Base-by-base conservation (phyloP, 257 asterid species). In the Cynanchum wilfordii region DNA sequence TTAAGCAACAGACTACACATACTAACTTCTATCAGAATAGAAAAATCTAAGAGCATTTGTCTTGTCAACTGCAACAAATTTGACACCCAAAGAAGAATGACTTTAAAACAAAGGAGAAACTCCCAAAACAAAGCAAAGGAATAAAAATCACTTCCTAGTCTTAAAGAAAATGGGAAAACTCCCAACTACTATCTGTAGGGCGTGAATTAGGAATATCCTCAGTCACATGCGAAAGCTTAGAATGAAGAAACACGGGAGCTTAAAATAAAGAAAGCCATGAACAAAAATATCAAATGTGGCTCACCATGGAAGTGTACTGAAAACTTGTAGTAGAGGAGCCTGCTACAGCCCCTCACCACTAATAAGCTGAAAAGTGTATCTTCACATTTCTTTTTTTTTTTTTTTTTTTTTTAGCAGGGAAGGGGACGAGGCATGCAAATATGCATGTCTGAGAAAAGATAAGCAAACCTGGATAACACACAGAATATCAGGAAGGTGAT, bases 401-500 rank as follows among this genome's bases (percentile, higher is more conserved):
- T 36, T 42, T 3, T 27, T 22, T 11, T 60, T 3, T 27, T 13
- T 62, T 0, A 0, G 63, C 4, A 24, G 65, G 50, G 22, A 16
- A 47, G 13, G 13, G 15, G 49, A 4, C 0, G 52, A 36, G 52
- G 50, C 27, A 38, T 17, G 52, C 54, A 63, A 66, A 52, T 25
- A 25, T 27, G 22, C 27, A 7, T 33, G 56, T 17, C 44, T 24
- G 59, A 57, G 70, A 58, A 64, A 30, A 58, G 55, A 64, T 24
- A 68, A 33, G 72, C 74, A 71, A 71, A 93, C 98, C 96, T 93
- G 99, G 81, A 91, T 75, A 51, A 92, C 98, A 83, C 97, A 94
- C 22, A 94, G 86, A 76, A 91, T 94, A 84, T 93, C 98, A 30
- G 98, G 99, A 67, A 94, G 96, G 78, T 83, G 88, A 70, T 91